Evolutionary conservation across 129 eudicot genomes (phyloP).

Genomic region (Helichrysum umbraculigerum): DNA sequence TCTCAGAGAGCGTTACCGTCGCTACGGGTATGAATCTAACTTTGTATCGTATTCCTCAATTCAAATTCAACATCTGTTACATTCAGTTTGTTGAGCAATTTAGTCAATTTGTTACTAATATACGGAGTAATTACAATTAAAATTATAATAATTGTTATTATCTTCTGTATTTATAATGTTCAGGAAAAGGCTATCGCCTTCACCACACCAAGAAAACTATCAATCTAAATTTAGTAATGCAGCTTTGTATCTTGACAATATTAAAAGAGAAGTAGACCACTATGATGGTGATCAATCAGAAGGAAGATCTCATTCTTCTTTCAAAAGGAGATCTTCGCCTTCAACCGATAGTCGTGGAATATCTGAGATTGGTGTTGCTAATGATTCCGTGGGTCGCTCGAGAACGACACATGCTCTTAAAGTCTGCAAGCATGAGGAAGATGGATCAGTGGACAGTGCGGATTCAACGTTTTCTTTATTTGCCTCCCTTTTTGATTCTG

Average conservation of each 20-base stretch:
- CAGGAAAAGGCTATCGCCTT: constrained; percentile 65
- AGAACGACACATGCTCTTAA: constrained; percentile 55
- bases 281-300: constrained; percentile 48
- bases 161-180: constrained; percentile 5
- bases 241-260: constrained; percentile 76
- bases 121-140: background rate
- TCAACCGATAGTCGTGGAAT: constrained; percentile 35
- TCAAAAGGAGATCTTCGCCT: constrained; percentile 58
- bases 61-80: background rate
- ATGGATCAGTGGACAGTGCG: constrained; percentile 45
- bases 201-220: constrained; percentile 64
- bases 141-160: background rate
- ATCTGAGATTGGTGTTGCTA: constrained; percentile 32
- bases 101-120: background rate
- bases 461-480: constrained; percentile 64
- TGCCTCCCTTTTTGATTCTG: constrained; percentile 85
- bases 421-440: constrained; percentile 61
- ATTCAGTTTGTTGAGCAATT: background rate
- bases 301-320: constrained; percentile 47
- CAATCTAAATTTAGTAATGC: constrained; percentile 68
- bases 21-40: constrained; percentile 67
- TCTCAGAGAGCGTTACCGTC: constrained; percentile 70
- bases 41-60: constrained; percentile 6
- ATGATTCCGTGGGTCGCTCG: constrained; percentile 39
- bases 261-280: constrained; percentile 67